A percentile compares a stretch with the other conserved stretches of the same genome.
These are phyloP conservation scores for Pythium phragmitis DNA, from an alignment of 352 stramenopile genomes.

Conservation along the genomic window DNA sequence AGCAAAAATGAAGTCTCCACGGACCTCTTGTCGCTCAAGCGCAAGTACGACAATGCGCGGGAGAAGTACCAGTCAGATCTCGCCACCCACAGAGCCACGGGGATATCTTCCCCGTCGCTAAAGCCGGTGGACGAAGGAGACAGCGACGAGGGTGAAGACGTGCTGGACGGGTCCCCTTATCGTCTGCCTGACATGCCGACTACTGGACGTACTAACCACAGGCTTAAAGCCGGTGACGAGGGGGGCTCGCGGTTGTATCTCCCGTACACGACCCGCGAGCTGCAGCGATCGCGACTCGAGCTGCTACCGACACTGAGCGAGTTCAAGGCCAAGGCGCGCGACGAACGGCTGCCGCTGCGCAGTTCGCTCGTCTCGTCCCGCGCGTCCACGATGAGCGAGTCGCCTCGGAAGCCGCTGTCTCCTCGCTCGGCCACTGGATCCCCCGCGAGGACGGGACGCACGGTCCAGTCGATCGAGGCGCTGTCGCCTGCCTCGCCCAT, in stretches of 20 bases:
- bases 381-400: conserved; percentile 2
- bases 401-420: conserved; percentile 4
- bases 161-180: too few relatives aligned
- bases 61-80: conserved; percentile 10
- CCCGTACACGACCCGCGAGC: conserved; percentile 62
- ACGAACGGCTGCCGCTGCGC: conserved; percentile 43
- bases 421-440: background rate
- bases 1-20: conserved; percentile 25
- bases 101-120: background rate
- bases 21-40: conserved; percentile 32
- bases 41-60: conserved; percentile 19
- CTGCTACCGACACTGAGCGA: conserved; percentile 47
- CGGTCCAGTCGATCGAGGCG: conserved; percentile 8
- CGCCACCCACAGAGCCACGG: conserved; percentile 1
- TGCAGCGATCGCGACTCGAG: conserved; percentile 44
- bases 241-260: conserved; percentile 38
- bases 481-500: background rate
- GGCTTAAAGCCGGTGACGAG: too few relatives aligned
- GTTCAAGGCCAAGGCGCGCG: conserved; percentile 39
- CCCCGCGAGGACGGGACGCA: background rate
- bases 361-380: conserved; percentile 28
- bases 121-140: conserved; percentile 8
- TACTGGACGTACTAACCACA: too few relatives aligned
- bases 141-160: background rate
- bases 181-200: too few relatives aligned